Evolutionary conservation across 148 eudicot species (phyloP).

Genomic region (Amaranthus hypochondriacus): DNA sequence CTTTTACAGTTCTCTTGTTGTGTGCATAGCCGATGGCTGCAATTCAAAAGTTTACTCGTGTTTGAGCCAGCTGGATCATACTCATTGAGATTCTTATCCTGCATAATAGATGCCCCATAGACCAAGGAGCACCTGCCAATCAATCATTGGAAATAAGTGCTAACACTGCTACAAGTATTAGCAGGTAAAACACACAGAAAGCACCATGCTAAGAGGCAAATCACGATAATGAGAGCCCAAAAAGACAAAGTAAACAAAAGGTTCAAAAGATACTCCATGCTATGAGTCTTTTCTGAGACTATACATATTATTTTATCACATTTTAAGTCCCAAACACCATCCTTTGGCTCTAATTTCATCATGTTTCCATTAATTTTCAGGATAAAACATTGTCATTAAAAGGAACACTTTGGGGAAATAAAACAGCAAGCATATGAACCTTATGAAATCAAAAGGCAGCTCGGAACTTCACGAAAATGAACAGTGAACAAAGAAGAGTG

Average conservation of each 20-base stretch:
- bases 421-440: too few species aligned
- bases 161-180: slow-evolving; percentile 51
- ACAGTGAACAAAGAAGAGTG: background rate
- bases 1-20: slow-evolving; percentile 52
- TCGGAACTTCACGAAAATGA: background rate
- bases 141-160: slow-evolving; percentile 95
- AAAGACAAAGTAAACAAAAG: background rate
- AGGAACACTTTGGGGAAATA: too few species aligned
- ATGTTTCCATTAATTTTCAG: background rate
- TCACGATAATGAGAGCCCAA: background rate
- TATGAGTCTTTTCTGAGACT: background rate
- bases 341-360: background rate
- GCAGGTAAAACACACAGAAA: slow-evolving; percentile 18
- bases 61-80: slow-evolving; percentile 67
- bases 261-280: background rate
- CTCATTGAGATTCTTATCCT: slow-evolving; percentile 84
- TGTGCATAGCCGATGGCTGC: slow-evolving; percentile 72
- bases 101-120: slow-evolving; percentile 98
- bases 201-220: background rate
- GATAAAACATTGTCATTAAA: too few species aligned
- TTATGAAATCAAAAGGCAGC: background rate
- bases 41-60: slow-evolving; percentile 61
- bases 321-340: slow-evolving; percentile 10
- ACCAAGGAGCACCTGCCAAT: slow-evolving; percentile 99
- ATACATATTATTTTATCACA: background rate